These are phyloP conservation scores for Aschersonia sp. DNA, from an alignment of 2,329 filamentous ascomycete species.

Conservation along the genomic window DNA sequence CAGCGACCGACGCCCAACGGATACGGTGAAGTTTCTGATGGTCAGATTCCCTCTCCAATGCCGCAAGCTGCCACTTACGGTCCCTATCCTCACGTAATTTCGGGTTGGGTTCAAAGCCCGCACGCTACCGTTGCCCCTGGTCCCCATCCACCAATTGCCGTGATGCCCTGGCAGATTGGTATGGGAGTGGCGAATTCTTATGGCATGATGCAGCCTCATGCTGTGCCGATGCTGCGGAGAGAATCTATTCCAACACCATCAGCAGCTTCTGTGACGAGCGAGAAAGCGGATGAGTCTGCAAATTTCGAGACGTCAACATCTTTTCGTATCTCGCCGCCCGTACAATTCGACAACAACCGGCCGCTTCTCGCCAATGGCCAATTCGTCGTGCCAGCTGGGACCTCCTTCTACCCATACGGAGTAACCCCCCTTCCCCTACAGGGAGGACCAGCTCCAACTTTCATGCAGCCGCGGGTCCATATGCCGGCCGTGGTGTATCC, in stretches of 20 bases:
- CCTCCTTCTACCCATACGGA: conserved; percentile 12
- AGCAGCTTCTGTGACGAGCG: conserved; percentile 9
- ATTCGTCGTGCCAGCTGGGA: conserved; percentile 21
- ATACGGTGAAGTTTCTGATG: conserved; percentile 3
- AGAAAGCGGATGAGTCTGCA: conserved; percentile 16
- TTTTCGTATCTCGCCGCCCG: conserved; percentile 22
- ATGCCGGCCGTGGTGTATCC: conserved; percentile 9
- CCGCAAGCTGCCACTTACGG: conserved; percentile 13
- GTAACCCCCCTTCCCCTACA: conserved; percentile 14
- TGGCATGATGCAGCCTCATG: conserved; percentile 11
- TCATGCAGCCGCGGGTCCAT: conserved; percentile 2
- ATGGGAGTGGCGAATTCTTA: conserved; percentile 16
- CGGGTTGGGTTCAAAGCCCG: conserved; percentile 16
- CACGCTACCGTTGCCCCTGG: conserved; percentile 15
- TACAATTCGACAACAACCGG: conserved; percentile 29
- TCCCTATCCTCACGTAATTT: conserved; percentile 15
- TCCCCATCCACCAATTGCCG: conserved; percentile 16
- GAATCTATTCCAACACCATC: conserved; percentile 8
- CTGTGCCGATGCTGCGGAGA: conserved; percentile 9
- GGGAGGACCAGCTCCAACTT: conserved; percentile 9
- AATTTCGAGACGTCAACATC: conserved; percentile 16
- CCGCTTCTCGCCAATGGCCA: conserved; percentile 31
- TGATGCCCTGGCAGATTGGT: conserved; percentile 27
- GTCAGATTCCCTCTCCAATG: conserved; percentile 4
- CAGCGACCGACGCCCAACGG: conserved; percentile 9